These are phyloP conservation scores for Diaporthe sp. DNA, from an alignment of 2,329 filamentous ascomycete genomes.

Conservation along the genomic window DNA sequence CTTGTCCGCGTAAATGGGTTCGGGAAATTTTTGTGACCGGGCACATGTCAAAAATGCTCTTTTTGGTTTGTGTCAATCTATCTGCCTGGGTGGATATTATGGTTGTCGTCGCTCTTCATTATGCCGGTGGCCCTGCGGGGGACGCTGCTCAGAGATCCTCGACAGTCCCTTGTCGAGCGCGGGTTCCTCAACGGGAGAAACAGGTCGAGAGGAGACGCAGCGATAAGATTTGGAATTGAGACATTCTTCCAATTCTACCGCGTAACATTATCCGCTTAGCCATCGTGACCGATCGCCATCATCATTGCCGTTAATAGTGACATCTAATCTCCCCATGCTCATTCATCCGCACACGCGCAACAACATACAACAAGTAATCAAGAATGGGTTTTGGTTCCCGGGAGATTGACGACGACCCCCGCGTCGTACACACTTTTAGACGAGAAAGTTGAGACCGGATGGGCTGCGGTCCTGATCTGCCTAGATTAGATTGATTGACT, in stretches of 20 bases:
- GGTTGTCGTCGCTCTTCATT: neutral
- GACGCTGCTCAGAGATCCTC: neutral
- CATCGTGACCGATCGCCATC: neutral
- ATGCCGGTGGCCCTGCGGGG: neutral
- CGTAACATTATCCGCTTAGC: no score
- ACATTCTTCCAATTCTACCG: no score
- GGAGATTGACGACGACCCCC: neutral
- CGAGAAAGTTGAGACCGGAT: slow-evolving; percentile 23
- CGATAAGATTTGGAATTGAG: no score
- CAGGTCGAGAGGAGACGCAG: neutral
- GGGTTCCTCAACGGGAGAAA: neutral
- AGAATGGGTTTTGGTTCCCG: no score
- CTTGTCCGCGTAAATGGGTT: neutral
- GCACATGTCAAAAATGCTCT: no score
- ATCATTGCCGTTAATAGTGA: neutral
- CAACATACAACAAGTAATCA: no score
- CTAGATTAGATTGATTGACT: neutral
- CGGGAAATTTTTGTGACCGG: slow-evolving; percentile 15
- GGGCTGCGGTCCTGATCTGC: slow-evolving; percentile 3
- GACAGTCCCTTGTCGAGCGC: neutral
- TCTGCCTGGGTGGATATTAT: no score
- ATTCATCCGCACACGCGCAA: neutral
- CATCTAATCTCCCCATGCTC: neutral
- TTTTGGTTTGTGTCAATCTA: neutral
- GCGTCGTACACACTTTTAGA: neutral